Conservation (phyloP, 306 rosid genomes). For the Chamaecrista fasciculata region DNA sequence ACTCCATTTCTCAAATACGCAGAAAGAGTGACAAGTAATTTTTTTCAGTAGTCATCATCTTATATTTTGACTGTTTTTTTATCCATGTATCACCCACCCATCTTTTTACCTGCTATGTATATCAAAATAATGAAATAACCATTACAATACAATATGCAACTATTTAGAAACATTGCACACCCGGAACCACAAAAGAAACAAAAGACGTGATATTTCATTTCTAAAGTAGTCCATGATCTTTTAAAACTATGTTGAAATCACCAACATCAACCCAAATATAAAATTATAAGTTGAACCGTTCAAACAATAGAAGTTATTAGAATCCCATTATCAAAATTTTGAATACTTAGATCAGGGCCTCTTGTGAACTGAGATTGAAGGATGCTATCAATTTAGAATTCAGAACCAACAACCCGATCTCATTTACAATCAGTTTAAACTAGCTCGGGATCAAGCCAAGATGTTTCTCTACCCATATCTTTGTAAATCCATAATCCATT, state of each 20-base stretch:
- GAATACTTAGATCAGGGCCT: background rate
- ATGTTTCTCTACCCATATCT: background rate
- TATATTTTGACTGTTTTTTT: background rate
- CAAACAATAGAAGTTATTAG: background rate
- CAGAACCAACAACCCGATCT: background rate
- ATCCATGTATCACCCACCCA: background rate
- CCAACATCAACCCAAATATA: background rate
- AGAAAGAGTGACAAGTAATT: background rate
- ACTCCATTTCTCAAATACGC: background rate
- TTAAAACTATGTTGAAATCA: background rate
- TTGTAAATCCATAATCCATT: background rate
- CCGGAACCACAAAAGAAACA: background rate
- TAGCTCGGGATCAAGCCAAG: background rate
- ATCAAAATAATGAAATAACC: background rate
- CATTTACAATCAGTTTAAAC: background rate
- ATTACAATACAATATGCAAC: background rate
- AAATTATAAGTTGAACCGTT: background rate
- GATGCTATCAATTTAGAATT: background rate
- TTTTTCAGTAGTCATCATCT: background rate
- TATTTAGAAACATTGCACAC: background rate
- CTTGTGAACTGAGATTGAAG: background rate
- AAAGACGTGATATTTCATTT: background rate
- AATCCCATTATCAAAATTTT: background rate
- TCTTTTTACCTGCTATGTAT: background rate
- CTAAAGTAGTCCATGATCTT: background rate